Evolutionary conservation across 169 alveolate species (phyloP), one percentile per base, ranked within the genome.

Genomic region (Eimeria maxima): DNA sequence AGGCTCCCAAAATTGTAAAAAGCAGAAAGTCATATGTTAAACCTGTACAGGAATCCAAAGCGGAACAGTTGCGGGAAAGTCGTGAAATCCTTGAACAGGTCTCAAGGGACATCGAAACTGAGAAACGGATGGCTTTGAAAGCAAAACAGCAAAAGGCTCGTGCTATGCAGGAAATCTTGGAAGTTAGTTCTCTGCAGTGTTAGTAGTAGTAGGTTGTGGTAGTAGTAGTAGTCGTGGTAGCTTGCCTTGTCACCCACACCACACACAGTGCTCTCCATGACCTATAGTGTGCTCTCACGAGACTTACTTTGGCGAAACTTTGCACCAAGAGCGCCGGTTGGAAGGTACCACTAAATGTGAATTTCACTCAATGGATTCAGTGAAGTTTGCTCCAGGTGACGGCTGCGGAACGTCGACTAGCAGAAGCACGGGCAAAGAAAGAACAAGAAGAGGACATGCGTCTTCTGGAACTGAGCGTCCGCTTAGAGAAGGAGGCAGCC

Each of bases 401-500:
- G 38, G 93, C 93, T 87, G 65, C 93, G 50, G 93, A 87, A 55
- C 93, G 93, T 16, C 81, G 93, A 13, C 83, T 87, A 50, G 93
- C 93, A 8, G 93, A 87, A 55, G 93, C 93, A 42, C 78, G 93
- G 29, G 93, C 93, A 44, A 87, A 87, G 83, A 57, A 87, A 47
- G 93, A 87, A 63, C 93, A 87, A 87, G 93, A 87, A 45, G 93
- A 87, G 20, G 93, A 87, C 33, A 87, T 87, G 93, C 93, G 93
- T 27, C 78, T 87, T 33, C 60, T 87, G 71, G 65, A 87, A 67
- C 63, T 87, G 53, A 87, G 83, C 47, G 93, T 87, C 24, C 93
- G 65, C 83, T 55, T 87, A 22, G 93, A 87, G 65, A 63, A 87
- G 63, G 93, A 87, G 65, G 93, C 93, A 60, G 93, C 93, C 29